These are phyloP conservation scores for Aspergillus sojae DNA, from an alignment of 2,329 filamentous ascomycete genomes.

Conservation along the genomic window DNA sequence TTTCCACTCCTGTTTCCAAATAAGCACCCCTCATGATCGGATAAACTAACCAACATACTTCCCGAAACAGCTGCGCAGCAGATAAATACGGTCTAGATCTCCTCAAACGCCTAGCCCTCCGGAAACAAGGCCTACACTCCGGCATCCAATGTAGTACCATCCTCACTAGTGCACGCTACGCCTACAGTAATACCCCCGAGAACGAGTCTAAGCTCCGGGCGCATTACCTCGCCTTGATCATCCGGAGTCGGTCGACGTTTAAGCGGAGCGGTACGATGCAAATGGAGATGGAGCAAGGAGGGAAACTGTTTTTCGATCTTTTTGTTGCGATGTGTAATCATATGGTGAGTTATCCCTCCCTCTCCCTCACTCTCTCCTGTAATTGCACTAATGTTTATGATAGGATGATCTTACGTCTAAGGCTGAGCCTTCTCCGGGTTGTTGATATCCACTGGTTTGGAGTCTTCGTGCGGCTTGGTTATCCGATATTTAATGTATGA, in stretches of 20 bases:
- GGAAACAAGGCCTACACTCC: constrained; percentile 86
- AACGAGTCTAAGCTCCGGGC: constrained; percentile 87
- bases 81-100: constrained; percentile 82
- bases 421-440: constrained; percentile 4
- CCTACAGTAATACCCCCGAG: constrained; percentile 86
- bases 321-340: constrained; percentile 94
- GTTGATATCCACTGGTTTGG: constrained; percentile 5
- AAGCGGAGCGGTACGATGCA: constrained; percentile 96
- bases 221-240: constrained; percentile 90
- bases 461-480: neutral
- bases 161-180: constrained; percentile 81
- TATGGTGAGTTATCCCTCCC: constrained; percentile 60
- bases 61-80: constrained; percentile 66
- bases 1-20: neutral
- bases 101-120: constrained; percentile 79
- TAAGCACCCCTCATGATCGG: neutral
- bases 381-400: neutral
- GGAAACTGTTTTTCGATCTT: constrained; percentile 87
- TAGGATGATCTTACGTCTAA: constrained; percentile 27
- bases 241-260: constrained; percentile 82
- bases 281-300: constrained; percentile 86
- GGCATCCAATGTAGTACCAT: constrained; percentile 85
- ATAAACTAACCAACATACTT: neutral
- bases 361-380: neutral
- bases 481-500: neutral